Evolutionary conservation across 768 basidiomycete species (phyloP).

Genomic region (Hemileccinum rubropunctum): DNA sequence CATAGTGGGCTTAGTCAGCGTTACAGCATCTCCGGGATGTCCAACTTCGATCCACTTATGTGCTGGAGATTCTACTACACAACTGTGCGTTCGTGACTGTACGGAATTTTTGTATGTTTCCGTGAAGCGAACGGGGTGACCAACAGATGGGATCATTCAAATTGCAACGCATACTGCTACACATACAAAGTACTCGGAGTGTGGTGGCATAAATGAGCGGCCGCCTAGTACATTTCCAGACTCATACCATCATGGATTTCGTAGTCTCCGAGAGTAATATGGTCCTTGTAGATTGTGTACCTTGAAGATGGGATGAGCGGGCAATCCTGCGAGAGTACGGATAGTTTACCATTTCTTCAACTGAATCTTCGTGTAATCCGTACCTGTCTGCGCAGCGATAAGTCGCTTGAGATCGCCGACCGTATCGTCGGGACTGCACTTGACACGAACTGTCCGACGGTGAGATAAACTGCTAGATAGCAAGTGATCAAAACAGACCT

Average conservation of each 20-base stretch:
- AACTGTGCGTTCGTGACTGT: constrained; percentile 44
- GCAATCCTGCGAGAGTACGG: background rate
- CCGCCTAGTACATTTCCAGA: constrained; percentile 80
- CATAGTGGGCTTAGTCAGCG: background rate
- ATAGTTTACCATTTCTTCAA: constrained; percentile 90
- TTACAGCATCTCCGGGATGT: background rate
- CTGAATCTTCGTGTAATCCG: constrained; percentile 78
- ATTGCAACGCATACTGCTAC: constrained; percentile 12
- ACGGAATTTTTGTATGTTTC: background rate
- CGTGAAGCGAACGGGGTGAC: background rate
- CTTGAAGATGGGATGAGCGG: constrained; percentile 37
- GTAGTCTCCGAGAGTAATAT: constrained; percentile 89
- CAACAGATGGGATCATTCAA: background rate
- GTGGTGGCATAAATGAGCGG: too few relatives aligned
- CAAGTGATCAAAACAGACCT: constrained; percentile 45
- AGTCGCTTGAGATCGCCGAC: constrained; percentile 97
- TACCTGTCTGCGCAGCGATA: constrained; percentile 95
- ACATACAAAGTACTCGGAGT: constrained; percentile 7
- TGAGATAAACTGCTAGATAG: constrained; percentile 1
- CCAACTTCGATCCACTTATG: background rate
- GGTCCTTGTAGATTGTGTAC: constrained; percentile 96
- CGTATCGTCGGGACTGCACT: constrained; percentile 93
- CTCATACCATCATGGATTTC: constrained; percentile 94
- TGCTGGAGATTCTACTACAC: constrained; percentile 51
- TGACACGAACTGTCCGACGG: constrained; percentile 75